A percentile compares a stretch with the other conserved stretches of the same genome.
phyloP scores from a whole-genome alignment of 495 filamentous ascomycete species.

The Penicillium coprophilum region DNA sequence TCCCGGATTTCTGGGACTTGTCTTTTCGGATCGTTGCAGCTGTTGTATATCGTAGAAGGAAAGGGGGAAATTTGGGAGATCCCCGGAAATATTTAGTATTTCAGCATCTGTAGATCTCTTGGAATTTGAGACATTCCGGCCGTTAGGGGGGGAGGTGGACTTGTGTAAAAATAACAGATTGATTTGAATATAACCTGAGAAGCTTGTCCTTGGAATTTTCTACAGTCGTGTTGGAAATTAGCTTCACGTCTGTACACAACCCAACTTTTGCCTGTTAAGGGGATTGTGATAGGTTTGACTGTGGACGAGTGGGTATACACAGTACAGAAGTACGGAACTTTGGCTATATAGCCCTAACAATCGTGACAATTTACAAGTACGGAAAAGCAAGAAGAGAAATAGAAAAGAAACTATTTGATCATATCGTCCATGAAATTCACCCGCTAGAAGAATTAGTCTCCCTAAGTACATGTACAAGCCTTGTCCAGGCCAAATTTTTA shows the following conservation, averaged over 20 bases:
- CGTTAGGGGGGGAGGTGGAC: neutral
- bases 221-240: slow-evolving; percentile 13
- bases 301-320: no score
- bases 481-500: slow-evolving; percentile 16
- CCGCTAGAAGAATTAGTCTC: slow-evolving; percentile 13
- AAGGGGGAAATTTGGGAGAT: neutral
- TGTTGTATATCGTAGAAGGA: no score
- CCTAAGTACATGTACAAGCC: slow-evolving; percentile 30
- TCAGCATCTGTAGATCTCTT: neutral
- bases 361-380: no score
- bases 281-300: neutral
- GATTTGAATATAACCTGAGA: slow-evolving; percentile 14
- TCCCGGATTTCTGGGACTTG: neutral
- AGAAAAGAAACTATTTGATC: neutral
- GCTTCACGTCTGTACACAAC: slow-evolving; percentile 8
- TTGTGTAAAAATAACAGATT: slow-evolving; percentile 6
- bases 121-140: slow-evolving; percentile 7
- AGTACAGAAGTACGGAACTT: neutral
- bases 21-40: slow-evolving; percentile 1
- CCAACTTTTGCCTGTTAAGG: neutral
- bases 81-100: neutral
- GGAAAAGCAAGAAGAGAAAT: no score
- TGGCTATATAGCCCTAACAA: slow-evolving; percentile 1
- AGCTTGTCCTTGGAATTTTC: slow-evolving; percentile 8
- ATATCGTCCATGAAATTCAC: slow-evolving; percentile 8